A percentile compares a stretch with the other conserved stretches of the same genome.
These are phyloP conservation scores for Peterozyma xylosa DNA, from an alignment of 805 yeast genomes.

Conservation along the genomic window DNA sequence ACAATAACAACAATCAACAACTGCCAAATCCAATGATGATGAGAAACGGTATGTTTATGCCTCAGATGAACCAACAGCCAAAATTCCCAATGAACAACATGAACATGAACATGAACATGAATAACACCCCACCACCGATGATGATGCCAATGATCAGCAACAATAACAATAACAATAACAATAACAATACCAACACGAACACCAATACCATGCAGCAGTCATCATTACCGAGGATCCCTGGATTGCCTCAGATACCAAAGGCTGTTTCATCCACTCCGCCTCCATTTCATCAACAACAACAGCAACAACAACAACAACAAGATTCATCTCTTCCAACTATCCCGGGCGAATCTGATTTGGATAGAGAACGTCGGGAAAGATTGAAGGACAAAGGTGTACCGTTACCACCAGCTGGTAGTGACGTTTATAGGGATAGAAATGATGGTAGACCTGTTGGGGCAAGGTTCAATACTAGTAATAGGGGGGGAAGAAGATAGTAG, in stretches of 20 bases:
- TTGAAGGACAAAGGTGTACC: background rate
- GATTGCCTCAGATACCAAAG: constrained; percentile 14
- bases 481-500: too few species aligned
- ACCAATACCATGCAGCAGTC: constrained; percentile 10
- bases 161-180: constrained; percentile 1
- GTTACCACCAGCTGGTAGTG: background rate
- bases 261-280: constrained; percentile 5
- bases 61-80: constrained; percentile 1
- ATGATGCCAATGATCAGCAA: constrained; percentile 7
- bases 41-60: constrained; percentile 10
- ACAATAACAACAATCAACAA: constrained; percentile 1
- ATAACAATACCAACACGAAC: background rate
- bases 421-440: constrained; percentile 1
- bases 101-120: background rate
- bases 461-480: too few species aligned
- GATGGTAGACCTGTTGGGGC: background rate
- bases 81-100: constrained; percentile 1
- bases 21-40: constrained; percentile 2
- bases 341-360: constrained; percentile 5
- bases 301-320: constrained; percentile 1
- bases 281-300: constrained; percentile 4
- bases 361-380: background rate
- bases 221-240: constrained; percentile 19
- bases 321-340: background rate
- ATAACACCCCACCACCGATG: constrained; percentile 26